Conservation (phyloP, 352 stramenopile species). For the Peronospora farinosa region DNA sequence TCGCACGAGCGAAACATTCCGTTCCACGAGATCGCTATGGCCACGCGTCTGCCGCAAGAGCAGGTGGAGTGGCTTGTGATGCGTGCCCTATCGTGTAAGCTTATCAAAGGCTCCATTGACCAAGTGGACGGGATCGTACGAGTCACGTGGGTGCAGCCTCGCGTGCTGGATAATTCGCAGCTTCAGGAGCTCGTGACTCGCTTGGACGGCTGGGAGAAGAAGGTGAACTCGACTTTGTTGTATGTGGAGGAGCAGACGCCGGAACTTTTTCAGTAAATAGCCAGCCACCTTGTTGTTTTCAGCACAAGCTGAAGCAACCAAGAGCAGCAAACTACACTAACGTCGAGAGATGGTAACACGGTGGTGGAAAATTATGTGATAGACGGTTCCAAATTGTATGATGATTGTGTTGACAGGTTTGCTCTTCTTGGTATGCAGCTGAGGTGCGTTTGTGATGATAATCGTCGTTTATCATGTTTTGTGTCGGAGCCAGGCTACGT, state of each 20-base stretch:
- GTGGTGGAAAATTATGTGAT: slow-evolving; percentile 15
- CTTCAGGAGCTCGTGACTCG: slow-evolving; percentile 65
- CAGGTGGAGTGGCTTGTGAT: slow-evolving; percentile 99
- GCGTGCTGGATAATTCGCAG: slow-evolving; percentile 77
- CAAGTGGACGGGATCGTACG: slow-evolving; percentile 91
- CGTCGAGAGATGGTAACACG: slow-evolving; percentile 11
- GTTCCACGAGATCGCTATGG: slow-evolving; percentile 92
- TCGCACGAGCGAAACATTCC: slow-evolving; percentile 89
- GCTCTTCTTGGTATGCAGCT: slow-evolving; percentile 1
- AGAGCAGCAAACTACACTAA: slow-evolving; percentile 6
- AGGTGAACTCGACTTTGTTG: slow-evolving; percentile 78
- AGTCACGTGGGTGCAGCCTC: slow-evolving; percentile 94
- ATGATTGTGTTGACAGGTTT: slow-evolving; percentile 1
- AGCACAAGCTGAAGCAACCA: slow-evolving; percentile 6
- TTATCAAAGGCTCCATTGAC: slow-evolving; percentile 93
- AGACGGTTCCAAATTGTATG: slow-evolving; percentile 1
- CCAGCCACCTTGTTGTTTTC: slow-evolving; percentile 3
- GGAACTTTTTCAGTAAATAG: slow-evolving; percentile 74
- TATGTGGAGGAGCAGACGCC: slow-evolving; percentile 85
- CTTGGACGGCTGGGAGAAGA: slow-evolving; percentile 71
- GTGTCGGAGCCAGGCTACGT: too few species aligned
- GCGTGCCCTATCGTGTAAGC: slow-evolving; percentile 91
- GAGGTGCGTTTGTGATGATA: background rate
- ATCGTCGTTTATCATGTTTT: too few species aligned
- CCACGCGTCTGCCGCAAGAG: slow-evolving; percentile 72